phyloP scores from a whole-genome alignment of 352 stramenopile species.

The Nothophytophthora sp. region DNA sequence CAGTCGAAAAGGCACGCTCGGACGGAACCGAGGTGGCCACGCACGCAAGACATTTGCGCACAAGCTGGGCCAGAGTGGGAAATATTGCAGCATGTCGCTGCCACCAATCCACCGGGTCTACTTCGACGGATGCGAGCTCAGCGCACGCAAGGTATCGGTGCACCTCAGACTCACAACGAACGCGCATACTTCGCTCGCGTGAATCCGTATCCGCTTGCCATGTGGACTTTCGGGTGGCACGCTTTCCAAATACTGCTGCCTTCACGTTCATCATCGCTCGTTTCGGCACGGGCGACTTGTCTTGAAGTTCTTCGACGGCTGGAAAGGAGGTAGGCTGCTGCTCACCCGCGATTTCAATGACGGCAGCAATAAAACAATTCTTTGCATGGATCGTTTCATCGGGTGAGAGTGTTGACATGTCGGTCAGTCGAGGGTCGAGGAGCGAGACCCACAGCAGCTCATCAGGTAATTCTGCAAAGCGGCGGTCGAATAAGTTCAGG shows the following conservation, averaged over 20 bases:
- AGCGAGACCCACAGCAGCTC: slow-evolving; percentile 3
- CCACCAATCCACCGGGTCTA: slow-evolving; percentile 8
- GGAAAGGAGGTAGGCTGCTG: not conserved
- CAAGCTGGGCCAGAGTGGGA: not conserved
- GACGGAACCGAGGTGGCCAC: slow-evolving; percentile 13
- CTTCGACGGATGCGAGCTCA: not conserved
- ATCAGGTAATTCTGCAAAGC: not conserved
- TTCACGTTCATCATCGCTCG: too few relatives aligned
- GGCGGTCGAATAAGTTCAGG: slow-evolving; percentile 1
- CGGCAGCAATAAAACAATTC: not conserved
- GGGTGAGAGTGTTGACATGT: slow-evolving; percentile 1
- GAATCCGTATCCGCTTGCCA: not conserved
- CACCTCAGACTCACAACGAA: not conserved
- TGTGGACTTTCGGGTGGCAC: not conserved
- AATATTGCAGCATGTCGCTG: not conserved
- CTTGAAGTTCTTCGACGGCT: too few relatives aligned
- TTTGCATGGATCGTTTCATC: not conserved
- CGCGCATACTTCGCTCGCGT: not conserved
- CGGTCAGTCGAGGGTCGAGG: slow-evolving; percentile 4
- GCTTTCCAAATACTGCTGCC: not conserved
- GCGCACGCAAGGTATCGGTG: not conserved
- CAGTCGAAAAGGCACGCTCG: slow-evolving; percentile 13
- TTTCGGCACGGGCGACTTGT: too few relatives aligned
- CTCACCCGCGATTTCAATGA: not conserved
- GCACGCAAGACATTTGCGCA: slow-evolving; percentile 5